A percentile compares a stretch with the other conserved stretches of the same genome.
Evolutionary conservation across 768 basidiomycete species (phyloP).

Genomic region (Boletus rufocinnamomeus): DNA sequence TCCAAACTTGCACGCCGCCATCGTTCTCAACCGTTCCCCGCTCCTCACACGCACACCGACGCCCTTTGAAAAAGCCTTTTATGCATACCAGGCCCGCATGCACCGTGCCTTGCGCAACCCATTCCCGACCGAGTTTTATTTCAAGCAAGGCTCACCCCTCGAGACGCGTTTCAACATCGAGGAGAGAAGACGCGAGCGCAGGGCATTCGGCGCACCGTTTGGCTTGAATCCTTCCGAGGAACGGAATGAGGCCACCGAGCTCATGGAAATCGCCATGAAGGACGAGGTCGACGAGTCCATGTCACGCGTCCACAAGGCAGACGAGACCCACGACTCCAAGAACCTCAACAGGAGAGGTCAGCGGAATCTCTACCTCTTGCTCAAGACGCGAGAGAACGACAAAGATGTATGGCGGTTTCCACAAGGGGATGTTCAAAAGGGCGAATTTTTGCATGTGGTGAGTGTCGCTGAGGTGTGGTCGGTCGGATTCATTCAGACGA

Average conservation of each 20-base stretch:
- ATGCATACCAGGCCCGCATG: constrained; percentile 81
- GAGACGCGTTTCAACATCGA: constrained; percentile 79
- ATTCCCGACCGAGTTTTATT: constrained; percentile 88
- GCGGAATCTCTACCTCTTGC: constrained; percentile 80
- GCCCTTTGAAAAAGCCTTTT: constrained; percentile 77
- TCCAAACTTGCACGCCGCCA: constrained; percentile 56
- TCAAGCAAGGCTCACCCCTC: constrained; percentile 86
- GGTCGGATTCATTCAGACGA: background rate
- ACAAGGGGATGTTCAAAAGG: constrained; percentile 57
- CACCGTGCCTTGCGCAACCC: constrained; percentile 86
- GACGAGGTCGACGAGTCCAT: constrained; percentile 63
- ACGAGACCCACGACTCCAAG: constrained; percentile 58
- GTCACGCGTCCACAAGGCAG: constrained; percentile 62
- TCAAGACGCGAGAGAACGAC: constrained; percentile 52
- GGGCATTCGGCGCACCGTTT: constrained; percentile 71
- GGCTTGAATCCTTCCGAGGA: too few species aligned
- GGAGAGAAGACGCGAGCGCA: constrained; percentile 68
- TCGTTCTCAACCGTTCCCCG: constrained; percentile 81
- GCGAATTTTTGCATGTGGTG: constrained; percentile 79
- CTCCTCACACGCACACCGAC: constrained; percentile 71
- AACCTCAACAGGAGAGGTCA: constrained; percentile 82
- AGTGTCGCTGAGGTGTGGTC: constrained; percentile 16
- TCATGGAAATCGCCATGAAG: constrained; percentile 59
- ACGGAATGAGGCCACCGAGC: constrained; percentile 48
- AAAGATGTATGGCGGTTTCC: constrained; percentile 78